phyloP scores from a whole-genome alignment of 129 eudicot genomes.

The Chrysanthemum seticuspe region DNA sequence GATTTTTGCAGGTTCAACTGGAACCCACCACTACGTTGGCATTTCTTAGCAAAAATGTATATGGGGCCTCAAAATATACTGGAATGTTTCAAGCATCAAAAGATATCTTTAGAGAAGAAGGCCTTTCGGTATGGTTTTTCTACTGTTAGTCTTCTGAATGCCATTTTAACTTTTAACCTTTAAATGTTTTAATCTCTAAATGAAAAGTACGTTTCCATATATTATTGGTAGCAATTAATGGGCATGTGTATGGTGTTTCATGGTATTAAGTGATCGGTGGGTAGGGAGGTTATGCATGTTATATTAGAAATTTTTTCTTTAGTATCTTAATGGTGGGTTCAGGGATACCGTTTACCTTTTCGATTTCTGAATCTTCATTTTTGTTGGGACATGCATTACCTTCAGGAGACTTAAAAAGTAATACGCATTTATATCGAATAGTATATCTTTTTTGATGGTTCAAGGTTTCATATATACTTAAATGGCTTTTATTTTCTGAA shows the following conservation, averaged over 20 bases:
- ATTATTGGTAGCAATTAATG: not conserved
- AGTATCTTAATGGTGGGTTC: not conserved
- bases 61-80: slow-evolving; percentile 71
- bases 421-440: too few species aligned
- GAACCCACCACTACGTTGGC: slow-evolving; percentile 85
- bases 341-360: not conserved
- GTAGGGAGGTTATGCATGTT: slow-evolving; percentile 1
- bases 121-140: slow-evolving; percentile 52
- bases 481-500: too few species aligned
- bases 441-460: too few species aligned
- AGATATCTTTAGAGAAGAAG: slow-evolving; percentile 92
- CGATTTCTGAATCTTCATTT: not conserved
- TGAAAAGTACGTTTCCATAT: not conserved
- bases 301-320: not conserved
- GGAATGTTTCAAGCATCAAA: slow-evolving; percentile 93
- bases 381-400: not conserved
- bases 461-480: too few species aligned
- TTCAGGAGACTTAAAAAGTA: not conserved
- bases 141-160: not conserved
- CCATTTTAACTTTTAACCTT: too few species aligned
- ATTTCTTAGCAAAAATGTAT: slow-evolving; percentile 49
- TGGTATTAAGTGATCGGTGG: not conserved
- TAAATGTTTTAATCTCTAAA: not conserved
- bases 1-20: slow-evolving; percentile 71
- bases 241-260: not conserved